A percentile compares a stretch with the other conserved stretches of the same genome.
These are phyloP conservation scores for Liquidambar formosana DNA, from an alignment of 164 flowering plant species.

Conservation along the genomic window DNA sequence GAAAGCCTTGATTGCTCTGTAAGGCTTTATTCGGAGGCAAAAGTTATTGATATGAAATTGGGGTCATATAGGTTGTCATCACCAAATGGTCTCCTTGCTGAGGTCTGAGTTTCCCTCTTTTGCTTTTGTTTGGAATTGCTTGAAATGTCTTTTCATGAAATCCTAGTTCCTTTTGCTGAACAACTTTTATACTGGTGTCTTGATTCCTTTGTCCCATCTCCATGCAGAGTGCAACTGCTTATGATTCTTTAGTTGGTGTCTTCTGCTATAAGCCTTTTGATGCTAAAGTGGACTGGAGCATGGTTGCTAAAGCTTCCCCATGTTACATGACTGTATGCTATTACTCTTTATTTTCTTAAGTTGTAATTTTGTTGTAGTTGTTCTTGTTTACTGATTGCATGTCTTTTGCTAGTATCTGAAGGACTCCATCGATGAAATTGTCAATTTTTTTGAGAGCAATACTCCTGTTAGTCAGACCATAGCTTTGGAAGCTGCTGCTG, in stretches of 20 bases:
- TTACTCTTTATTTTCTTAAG: neutral
- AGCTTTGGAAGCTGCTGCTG: slow-evolving; percentile 96
- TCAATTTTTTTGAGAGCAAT: slow-evolving; percentile 74
- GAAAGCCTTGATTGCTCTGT: slow-evolving; percentile 72
- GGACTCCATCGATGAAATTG: slow-evolving; percentile 75
- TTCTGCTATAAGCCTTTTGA: slow-evolving; percentile 90
- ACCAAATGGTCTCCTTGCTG: slow-evolving; percentile 88
- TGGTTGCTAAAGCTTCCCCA: slow-evolving; percentile 93
- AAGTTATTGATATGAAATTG: slow-evolving; percentile 77
- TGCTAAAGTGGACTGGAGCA: slow-evolving; percentile 89
- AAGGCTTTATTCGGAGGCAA: slow-evolving; percentile 78
- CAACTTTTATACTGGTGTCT: neutral
- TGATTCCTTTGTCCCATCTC: slow-evolving; percentile 11
- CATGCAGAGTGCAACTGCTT: slow-evolving; percentile 78
- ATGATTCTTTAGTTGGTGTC: slow-evolving; percentile 77
- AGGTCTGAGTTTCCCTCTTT: slow-evolving; percentile 44
- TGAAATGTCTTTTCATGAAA: neutral
- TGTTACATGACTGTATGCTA: slow-evolving; percentile 89
- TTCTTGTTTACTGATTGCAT: slow-evolving; percentile 19
- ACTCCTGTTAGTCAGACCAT: slow-evolving; percentile 81
- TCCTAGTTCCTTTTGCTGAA: neutral
- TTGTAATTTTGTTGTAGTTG: slow-evolving; percentile 3
- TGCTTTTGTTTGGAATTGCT: neutral
- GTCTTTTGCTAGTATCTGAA: slow-evolving; percentile 72
- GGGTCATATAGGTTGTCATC: slow-evolving; percentile 85